Percentiles rank a stretch among this genome's conserved stretches.
phyloP scores from a whole-genome alignment of 257 asterid species.

The Buddleja alternifolia region DNA sequence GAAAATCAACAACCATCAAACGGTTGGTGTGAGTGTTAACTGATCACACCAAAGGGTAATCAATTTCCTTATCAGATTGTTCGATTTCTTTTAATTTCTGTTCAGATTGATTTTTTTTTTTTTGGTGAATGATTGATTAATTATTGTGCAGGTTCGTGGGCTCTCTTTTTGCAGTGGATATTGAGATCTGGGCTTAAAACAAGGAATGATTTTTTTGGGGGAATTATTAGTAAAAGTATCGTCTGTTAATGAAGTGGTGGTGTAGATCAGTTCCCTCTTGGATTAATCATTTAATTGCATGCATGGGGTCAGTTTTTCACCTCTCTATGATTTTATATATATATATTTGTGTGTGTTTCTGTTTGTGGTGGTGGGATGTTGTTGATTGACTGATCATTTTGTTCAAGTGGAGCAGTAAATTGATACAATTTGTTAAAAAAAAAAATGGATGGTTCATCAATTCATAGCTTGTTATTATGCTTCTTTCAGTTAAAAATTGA shows the following conservation, averaged over 20 bases:
- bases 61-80: neutral
- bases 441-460: neutral
- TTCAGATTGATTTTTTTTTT: constrained; percentile 20
- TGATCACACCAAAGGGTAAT: constrained; percentile 32
- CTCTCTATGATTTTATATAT: constrained; percentile 17
- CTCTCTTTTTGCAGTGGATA: constrained; percentile 14
- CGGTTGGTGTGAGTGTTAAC: constrained; percentile 27
- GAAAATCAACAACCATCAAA: constrained; percentile 30
- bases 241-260: constrained; percentile 44
- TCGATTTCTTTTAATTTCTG: neutral
- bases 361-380: neutral
- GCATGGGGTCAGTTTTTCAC: constrained; percentile 86
- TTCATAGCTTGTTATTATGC: constrained; percentile 12
- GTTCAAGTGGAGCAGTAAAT: constrained; percentile 8
- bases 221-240: constrained; percentile 29
- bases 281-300: constrained; percentile 63
- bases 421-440: constrained; percentile 15
- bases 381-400: constrained; percentile 28
- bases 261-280: constrained; percentile 50
- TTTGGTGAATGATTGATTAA: neutral
- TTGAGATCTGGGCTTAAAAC: constrained; percentile 51
- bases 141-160: constrained; percentile 32
- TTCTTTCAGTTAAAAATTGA: neutral
- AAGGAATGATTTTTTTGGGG: constrained; percentile 32
- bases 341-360: constrained; percentile 5